Evolutionary conservation across 2,329 filamentous ascomycete genomes (phyloP), one percentile per base, ranked within the genome.

Genomic region (Esteya vermicola): DNA sequence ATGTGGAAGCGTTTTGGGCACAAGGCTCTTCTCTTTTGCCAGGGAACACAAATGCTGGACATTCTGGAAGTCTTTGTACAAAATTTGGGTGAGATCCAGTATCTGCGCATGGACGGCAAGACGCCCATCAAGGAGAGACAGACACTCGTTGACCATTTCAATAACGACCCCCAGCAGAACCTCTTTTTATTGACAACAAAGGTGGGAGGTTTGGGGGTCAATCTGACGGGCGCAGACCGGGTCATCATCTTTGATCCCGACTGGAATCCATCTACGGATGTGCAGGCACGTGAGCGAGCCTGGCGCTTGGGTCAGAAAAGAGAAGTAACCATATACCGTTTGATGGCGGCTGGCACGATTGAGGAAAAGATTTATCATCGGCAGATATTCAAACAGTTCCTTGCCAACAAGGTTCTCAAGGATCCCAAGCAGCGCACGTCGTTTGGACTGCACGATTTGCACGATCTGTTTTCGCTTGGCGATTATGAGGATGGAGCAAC

Each of bases 351-450:
- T 6, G 91, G 91, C 2, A 98, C 93, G 0, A 98, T 98, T 20
- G 91, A 98, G 55, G 91, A 98, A 59, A 98, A 98, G 63, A 98
- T 98, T 23, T 98, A 96, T 47, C 89, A 98, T 57, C 81, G 93
- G 14, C 91, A 98, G 54, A 91, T 98, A 38, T 98, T 93, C 68
- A 98, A 98, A 59, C 89, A 96, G 51, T 95, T 96, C 54, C 68
- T 98, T 45, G 91, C 86, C 4, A 94, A 96, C 62, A 96, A 96
- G 57, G 88, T 98, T 7, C 60, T 98, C 38, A 88, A 83, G 50
- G 89, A 98, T 51, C 86, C 91, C 0, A 94, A 93, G 53, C 88
- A 96, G 57, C 78, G 85, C 19, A 85, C 91, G 48, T 86, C 81
- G 0, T 94, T 96, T 57, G 85, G 93, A 43, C 69, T 93, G 51